Evolutionary conservation across 2,329 filamentous ascomycete genomes (phyloP).

Genomic region (Botrytis medusae): DNA sequence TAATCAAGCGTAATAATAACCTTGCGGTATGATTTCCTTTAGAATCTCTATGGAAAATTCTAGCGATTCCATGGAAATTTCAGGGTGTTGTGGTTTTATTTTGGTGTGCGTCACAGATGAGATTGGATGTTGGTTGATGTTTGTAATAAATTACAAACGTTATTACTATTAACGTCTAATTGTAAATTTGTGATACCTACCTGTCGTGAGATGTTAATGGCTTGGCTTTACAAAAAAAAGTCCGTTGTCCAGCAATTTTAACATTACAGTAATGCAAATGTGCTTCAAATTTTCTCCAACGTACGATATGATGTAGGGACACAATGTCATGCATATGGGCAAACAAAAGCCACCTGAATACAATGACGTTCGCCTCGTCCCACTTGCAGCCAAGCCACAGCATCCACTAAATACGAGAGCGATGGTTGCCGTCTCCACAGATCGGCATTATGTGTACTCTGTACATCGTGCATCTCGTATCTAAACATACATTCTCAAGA

Average conservation of each 20-base stretch:
- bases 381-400: background rate
- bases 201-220: background rate
- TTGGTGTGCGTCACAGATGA: background rate
- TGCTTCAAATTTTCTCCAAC: background rate
- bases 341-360: background rate
- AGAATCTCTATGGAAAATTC: background rate
- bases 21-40: background rate
- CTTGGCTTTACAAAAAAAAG: background rate
- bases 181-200: background rate
- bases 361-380: background rate
- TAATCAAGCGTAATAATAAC: background rate
- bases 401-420: conserved; percentile 46
- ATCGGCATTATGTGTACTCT: background rate
- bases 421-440: conserved; percentile 32
- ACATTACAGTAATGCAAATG: background rate
- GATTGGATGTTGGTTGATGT: background rate
- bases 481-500: background rate
- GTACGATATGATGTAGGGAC: background rate
- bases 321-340: background rate
- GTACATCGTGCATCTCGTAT: conserved; percentile 5
- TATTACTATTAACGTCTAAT: background rate
- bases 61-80: background rate
- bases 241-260: background rate
- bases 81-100: background rate
- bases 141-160: background rate